Percentiles rank a stretch among this genome's conserved stretches.
Conservation (phyloP, 2,329 filamentous ascomycete species). For the Byssochlamys sp. region DNA sequence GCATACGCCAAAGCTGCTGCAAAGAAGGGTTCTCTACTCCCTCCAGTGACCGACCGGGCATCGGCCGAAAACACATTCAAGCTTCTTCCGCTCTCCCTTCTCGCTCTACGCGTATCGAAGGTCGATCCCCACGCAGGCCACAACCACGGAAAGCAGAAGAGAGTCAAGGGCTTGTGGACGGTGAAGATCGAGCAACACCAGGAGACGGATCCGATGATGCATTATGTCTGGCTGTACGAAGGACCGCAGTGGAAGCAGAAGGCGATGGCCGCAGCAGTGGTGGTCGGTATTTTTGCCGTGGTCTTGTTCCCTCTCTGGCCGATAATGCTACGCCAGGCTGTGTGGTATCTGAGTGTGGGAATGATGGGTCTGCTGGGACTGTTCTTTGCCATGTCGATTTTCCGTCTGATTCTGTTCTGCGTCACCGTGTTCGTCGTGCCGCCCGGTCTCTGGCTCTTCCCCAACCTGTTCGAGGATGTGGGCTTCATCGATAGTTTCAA, state of each 20-base stretch:
- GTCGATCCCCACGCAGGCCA: slow-evolving; percentile 68
- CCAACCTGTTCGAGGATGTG: slow-evolving; percentile 95
- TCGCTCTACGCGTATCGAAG: slow-evolving; percentile 83
- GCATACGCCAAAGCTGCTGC: slow-evolving; percentile 76
- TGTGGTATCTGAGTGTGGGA: slow-evolving; percentile 95
- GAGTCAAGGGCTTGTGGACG: slow-evolving; percentile 90
- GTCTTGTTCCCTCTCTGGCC: slow-evolving; percentile 97
- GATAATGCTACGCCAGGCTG: slow-evolving; percentile 75
- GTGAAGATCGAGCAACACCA: slow-evolving; percentile 94
- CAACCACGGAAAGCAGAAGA: slow-evolving; percentile 60
- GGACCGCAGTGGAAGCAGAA: slow-evolving; percentile 89
- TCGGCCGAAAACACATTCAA: slow-evolving; percentile 92
- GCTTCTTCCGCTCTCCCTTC: slow-evolving; percentile 83
- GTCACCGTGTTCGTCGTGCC: slow-evolving; percentile 75
- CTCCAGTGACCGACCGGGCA: slow-evolving; percentile 75
- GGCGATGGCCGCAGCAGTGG: slow-evolving; percentile 74
- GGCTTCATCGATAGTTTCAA: slow-evolving; percentile 96
- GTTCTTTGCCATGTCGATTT: slow-evolving; percentile 96
- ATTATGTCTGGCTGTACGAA: slow-evolving; percentile 96
- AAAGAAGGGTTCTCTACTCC: slow-evolving; percentile 80
- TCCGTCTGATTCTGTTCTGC: slow-evolving; percentile 88
- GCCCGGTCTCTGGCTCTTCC: slow-evolving; percentile 94
- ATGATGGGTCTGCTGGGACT: slow-evolving; percentile 79
- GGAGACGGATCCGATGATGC: slow-evolving; percentile 57
- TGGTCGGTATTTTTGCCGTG: slow-evolving; percentile 73